phyloP scores from a whole-genome alignment of 768 basidiomycete genomes.

The Leucogyrophana mollusca region DNA sequence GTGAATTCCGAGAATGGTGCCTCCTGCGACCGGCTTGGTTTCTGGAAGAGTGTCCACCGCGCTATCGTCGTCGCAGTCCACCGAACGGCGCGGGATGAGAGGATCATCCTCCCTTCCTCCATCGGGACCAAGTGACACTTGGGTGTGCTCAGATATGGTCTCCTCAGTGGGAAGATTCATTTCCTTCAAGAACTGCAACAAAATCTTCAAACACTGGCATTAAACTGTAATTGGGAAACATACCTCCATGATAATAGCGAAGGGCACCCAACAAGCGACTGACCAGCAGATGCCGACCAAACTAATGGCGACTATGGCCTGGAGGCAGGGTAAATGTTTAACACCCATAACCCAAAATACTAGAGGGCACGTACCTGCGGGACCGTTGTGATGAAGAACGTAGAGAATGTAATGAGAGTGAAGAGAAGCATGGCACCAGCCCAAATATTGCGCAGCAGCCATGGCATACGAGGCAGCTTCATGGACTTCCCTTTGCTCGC shows the following conservation, averaged over 20 bases:
- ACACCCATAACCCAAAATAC: background rate
- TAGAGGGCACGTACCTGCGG: slow-evolving; percentile 44
- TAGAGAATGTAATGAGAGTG: slow-evolving; percentile 73
- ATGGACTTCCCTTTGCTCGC: slow-evolving; percentile 71
- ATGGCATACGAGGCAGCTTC: slow-evolving; percentile 82
- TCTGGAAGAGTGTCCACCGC: slow-evolving; percentile 30
- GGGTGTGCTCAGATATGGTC: slow-evolving; percentile 40
- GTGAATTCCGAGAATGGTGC: slow-evolving; percentile 92
- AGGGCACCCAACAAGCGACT: slow-evolving; percentile 97
- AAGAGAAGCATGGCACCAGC: slow-evolving; percentile 83
- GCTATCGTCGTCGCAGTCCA: slow-evolving; percentile 41
- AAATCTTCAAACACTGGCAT: too few relatives aligned
- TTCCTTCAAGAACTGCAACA: slow-evolving; percentile 73
- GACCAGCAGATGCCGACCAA: slow-evolving; percentile 95
- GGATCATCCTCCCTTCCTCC: slow-evolving; percentile 47
- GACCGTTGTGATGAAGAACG: slow-evolving; percentile 84
- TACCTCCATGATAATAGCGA: slow-evolving; percentile 97
- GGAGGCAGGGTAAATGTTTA: background rate
- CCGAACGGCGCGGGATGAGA: slow-evolving; percentile 58
- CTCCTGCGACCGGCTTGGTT: slow-evolving; percentile 66
- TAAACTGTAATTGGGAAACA: background rate
- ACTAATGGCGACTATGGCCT: slow-evolving; percentile 82
- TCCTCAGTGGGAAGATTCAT: slow-evolving; percentile 34
- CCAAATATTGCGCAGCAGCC: slow-evolving; percentile 93
- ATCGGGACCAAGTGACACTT: slow-evolving; percentile 28